These are phyloP conservation scores for Boletus vermiculosoides DNA, from an alignment of 768 basidiomycete genomes.

Conservation along the genomic window DNA sequence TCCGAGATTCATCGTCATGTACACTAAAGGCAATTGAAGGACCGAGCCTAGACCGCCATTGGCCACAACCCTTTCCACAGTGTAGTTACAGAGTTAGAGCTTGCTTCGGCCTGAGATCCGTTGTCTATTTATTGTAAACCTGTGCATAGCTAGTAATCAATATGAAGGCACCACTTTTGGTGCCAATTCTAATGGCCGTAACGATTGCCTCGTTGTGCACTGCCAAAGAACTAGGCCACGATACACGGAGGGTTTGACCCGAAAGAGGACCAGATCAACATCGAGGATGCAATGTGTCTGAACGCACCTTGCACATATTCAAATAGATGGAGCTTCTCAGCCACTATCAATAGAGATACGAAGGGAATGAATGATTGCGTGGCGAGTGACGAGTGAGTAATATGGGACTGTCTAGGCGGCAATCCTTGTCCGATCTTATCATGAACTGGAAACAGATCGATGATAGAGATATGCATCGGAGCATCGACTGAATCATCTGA, in stretches of 20 bases:
- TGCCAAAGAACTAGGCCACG: slow-evolving; percentile 17
- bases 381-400: background rate
- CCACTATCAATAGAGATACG: slow-evolving; percentile 21
- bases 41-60: slow-evolving; percentile 14
- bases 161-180: slow-evolving; percentile 24
- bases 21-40: slow-evolving; percentile 40
- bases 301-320: slow-evolving; percentile 19
- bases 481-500: background rate
- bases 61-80: slow-evolving; percentile 15
- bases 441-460: slow-evolving; percentile 6
- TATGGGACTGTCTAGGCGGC: background rate
- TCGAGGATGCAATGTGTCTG: slow-evolving; percentile 30
- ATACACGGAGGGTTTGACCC: slow-evolving; percentile 13
- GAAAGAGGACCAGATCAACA: slow-evolving; percentile 18
- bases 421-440: slow-evolving; percentile 20
- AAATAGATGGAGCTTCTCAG: slow-evolving; percentile 29
- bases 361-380: slow-evolving; percentile 10
- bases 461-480: slow-evolving; percentile 14
- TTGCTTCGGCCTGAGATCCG: slow-evolving; percentile 20
- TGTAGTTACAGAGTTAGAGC: slow-evolving; percentile 25
- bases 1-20: slow-evolving; percentile 60
- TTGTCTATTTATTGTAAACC: slow-evolving; percentile 23
- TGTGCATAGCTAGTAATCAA: slow-evolving; percentile 16
- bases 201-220: slow-evolving; percentile 28
- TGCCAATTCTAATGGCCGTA: slow-evolving; percentile 2